phyloP scores from a whole-genome alignment of 2,329 filamentous ascomycete species.

The Ascochyta viciae-villosae region DNA sequence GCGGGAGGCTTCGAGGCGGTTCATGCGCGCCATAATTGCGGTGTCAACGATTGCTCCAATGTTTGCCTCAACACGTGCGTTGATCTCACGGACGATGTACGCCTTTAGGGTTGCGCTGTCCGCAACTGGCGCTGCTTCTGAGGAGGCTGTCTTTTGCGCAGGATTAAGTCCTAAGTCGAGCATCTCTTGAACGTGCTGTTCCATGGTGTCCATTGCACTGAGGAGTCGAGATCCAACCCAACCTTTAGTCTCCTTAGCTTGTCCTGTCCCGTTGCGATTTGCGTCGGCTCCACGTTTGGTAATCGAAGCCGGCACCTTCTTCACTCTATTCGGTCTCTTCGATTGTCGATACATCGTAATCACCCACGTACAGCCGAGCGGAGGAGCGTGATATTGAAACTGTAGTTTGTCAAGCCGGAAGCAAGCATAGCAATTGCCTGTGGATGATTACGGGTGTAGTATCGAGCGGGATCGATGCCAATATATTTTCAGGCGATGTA shows the following conservation, averaged over 20 bases:
- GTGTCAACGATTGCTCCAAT: not conserved
- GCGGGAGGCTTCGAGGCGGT: not conserved
- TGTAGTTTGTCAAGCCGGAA: too few species aligned
- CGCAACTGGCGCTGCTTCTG: not conserved
- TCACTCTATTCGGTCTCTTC: not conserved
- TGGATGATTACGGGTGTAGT: too few species aligned
- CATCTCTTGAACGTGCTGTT: not conserved
- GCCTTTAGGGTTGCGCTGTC: not conserved
- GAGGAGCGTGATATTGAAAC: too few species aligned
- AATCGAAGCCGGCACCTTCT: not conserved
- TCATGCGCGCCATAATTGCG: not conserved
- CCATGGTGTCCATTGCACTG: not conserved
- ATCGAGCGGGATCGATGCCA: too few species aligned
- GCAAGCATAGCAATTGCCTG: too few species aligned
- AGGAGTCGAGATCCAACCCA: not conserved
- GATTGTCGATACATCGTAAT: not conserved
- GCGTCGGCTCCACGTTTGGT: not conserved
- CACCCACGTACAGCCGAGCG: not conserved
- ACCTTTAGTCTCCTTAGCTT: not conserved
- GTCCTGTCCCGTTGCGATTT: not conserved
- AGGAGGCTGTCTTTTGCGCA: not conserved
- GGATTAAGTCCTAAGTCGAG: not conserved
- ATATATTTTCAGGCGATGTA: too few species aligned
- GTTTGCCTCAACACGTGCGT: not conserved
- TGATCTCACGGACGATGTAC: not conserved